Percentiles rank a stretch among this genome's conserved stretches.
Evolutionary conservation across 2,329 filamentous ascomycete species (phyloP).

Genomic region (Lecanicillium sp.): DNA sequence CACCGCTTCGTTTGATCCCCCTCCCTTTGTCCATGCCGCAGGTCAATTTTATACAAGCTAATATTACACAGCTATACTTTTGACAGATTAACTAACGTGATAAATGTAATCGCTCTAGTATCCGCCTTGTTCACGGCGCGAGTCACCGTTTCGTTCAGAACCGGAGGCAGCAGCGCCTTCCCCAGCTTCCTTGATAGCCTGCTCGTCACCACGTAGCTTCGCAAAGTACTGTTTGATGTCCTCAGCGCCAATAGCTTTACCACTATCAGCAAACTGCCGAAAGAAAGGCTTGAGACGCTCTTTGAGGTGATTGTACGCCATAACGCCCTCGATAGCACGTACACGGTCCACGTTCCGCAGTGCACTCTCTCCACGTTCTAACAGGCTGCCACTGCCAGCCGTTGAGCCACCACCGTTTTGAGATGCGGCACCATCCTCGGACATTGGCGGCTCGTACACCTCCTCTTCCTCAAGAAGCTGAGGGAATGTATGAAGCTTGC

Average conservation of each 20-base stretch:
- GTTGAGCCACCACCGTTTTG: slow-evolving; percentile 41
- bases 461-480: slow-evolving; percentile 94
- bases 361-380: slow-evolving; percentile 88
- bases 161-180: slow-evolving; percentile 42
- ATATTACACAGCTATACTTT: not conserved
- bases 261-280: slow-evolving; percentile 87
- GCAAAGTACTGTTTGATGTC: slow-evolving; percentile 97
- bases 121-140: slow-evolving; percentile 47
- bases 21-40: no score
- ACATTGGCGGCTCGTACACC: slow-evolving; percentile 85
- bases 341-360: slow-evolving; percentile 90
- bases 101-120: slow-evolving; percentile 30
- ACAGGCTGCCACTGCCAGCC: slow-evolving; percentile 71
- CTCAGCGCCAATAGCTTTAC: slow-evolving; percentile 81
- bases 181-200: slow-evolving; percentile 60
- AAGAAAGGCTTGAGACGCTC: slow-evolving; percentile 95
- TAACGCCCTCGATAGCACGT: slow-evolving; percentile 88
- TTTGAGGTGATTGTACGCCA: slow-evolving; percentile 96
- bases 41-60: slow-evolving; percentile 9
- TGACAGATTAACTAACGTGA: not conserved
- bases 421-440: slow-evolving; percentile 49
- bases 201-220: slow-evolving; percentile 81
- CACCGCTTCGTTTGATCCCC: no score
- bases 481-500: slow-evolving; percentile 60
- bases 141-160: slow-evolving; percentile 27